phyloP scores from a whole-genome alignment of 116 monocot genomes.

The Zostera marina region DNA sequence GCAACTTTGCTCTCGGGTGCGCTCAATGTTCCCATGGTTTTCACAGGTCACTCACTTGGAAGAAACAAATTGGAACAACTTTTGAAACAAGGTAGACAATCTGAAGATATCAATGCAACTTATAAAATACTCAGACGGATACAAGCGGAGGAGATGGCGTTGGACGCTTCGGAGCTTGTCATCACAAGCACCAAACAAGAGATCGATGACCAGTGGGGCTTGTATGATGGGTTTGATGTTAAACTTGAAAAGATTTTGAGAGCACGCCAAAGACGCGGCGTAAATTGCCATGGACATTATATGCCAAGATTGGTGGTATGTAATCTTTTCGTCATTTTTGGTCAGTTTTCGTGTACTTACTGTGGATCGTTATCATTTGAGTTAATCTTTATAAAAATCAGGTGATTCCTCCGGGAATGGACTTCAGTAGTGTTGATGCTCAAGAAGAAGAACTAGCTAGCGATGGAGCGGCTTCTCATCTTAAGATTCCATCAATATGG shows the following conservation, averaged over 20 bases:
- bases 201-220: constrained; percentile 95
- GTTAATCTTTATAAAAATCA: constrained; percentile 4
- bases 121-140: constrained; percentile 91
- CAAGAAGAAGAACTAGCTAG: constrained; percentile 34
- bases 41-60: constrained; percentile 89
- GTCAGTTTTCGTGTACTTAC: background rate
- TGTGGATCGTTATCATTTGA: background rate
- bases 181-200: constrained; percentile 87
- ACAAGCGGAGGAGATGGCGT: constrained; percentile 72
- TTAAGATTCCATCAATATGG: constrained; percentile 53
- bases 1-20: constrained; percentile 84
- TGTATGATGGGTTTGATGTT: constrained; percentile 94
- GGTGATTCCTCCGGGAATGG: constrained; percentile 91
- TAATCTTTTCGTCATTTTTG: background rate
- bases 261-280: constrained; percentile 37
- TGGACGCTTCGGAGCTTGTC: constrained; percentile 79
- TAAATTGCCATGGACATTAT: constrained; percentile 70
- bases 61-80: constrained; percentile 86
- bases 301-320: constrained; percentile 86
- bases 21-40: constrained; percentile 87
- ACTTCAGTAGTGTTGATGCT: constrained; percentile 63
- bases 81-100: constrained; percentile 67
- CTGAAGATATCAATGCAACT: constrained; percentile 75
- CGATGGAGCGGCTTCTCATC: constrained; percentile 28
- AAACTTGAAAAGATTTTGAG: constrained; percentile 76